Evolutionary conservation across 1,139 yeast species (phyloP).

Genomic region (Komagataea norvegica): DNA sequence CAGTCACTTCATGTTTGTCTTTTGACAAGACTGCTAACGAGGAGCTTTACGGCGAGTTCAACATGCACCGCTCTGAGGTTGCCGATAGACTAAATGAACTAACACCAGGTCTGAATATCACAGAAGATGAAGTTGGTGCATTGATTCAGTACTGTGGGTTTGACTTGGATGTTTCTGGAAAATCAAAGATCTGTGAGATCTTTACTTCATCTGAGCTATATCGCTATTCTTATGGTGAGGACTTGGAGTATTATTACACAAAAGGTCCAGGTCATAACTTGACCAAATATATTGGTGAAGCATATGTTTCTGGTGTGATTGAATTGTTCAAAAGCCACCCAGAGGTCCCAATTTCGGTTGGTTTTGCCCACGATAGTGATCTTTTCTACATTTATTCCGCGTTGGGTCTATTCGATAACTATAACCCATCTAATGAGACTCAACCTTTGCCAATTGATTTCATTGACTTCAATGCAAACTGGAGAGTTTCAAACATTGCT

Average conservation of each 20-base stretch:
- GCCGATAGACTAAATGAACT: conserved; percentile 27
- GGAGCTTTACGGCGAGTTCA: conserved; percentile 16
- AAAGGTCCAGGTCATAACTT: conserved; percentile 48
- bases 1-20: conserved; percentile 24
- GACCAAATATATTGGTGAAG: conserved; percentile 42
- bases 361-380: conserved; percentile 23
- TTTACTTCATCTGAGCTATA: conserved; percentile 48
- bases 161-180: conserved; percentile 47
- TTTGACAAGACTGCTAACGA: conserved; percentile 22
- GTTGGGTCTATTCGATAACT: conserved; percentile 37
- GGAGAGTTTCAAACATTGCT: conserved; percentile 43
- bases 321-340: conserved; percentile 31
- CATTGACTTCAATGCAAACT: conserved; percentile 39
- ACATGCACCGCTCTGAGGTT: conserved; percentile 22
- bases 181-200: conserved; percentile 46
- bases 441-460: conserved; percentile 28
- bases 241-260: conserved; percentile 42
- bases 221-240: conserved; percentile 40
- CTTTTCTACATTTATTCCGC: conserved; percentile 33
- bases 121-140: conserved; percentile 36
- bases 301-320: conserved; percentile 45
- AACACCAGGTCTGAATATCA: conserved; percentile 37
- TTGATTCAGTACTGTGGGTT: conserved; percentile 47
- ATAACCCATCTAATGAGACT: background rate
- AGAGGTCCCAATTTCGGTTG: conserved; percentile 12